These are phyloP conservation scores for Tetrahymena thermophila DNA, from an alignment of 73 alveolate species.

Conservation along the genomic window DNA sequence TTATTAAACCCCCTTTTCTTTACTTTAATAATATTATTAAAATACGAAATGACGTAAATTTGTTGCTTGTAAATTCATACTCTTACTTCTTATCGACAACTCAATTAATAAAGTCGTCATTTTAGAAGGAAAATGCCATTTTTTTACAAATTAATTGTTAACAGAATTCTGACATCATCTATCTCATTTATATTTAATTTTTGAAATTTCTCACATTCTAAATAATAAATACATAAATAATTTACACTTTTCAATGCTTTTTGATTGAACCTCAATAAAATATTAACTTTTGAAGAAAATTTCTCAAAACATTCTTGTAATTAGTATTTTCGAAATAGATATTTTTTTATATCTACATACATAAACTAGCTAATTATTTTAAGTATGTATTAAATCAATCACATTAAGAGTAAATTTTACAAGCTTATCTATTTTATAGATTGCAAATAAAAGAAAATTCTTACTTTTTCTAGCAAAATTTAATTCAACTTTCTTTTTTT, in stretches of 20 bases:
- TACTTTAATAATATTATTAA: neutral
- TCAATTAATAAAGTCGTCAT: neutral
- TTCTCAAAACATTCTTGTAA: neutral
- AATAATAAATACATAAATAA: neutral
- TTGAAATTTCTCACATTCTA: neutral
- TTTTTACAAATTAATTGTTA: neutral
- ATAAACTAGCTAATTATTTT: too few relatives aligned
- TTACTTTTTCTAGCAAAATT: neutral
- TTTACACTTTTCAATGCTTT: neutral
- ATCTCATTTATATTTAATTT: neutral
- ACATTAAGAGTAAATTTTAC: too few relatives aligned
- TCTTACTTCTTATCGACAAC: neutral
- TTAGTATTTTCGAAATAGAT: neutral
- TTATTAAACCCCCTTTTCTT: neutral
- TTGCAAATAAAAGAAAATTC: neutral
- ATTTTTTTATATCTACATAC: neutral
- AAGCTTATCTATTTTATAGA: neutral
- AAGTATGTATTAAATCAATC: neutral
- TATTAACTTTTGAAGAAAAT: too few relatives aligned
- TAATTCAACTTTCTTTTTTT: neutral
- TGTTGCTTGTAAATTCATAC: neutral
- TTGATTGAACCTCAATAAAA: neutral
- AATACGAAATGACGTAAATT: neutral
- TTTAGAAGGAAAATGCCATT: neutral
- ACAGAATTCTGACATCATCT: neutral